Percentiles rank a stretch among this genome's conserved stretches.
Evolutionary conservation across 116 monocot genomes (phyloP).

Genomic region (Posidonia oceanica): DNA sequence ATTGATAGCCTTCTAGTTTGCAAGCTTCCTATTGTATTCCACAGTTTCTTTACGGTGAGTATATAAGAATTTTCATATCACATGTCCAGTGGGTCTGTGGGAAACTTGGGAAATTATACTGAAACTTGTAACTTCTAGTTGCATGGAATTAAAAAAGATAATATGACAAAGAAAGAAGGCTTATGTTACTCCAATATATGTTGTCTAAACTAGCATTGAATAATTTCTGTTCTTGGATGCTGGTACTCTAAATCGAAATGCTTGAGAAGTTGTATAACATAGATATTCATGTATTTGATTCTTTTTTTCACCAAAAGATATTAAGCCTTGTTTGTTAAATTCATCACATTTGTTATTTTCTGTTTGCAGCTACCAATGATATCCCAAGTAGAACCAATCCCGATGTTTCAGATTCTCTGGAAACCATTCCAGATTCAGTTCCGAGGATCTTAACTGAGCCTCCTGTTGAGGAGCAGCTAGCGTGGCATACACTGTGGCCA

Average conservation of each 20-base stretch:
- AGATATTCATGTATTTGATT: not conserved
- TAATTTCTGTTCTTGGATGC: too few relatives aligned
- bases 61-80: too few relatives aligned
- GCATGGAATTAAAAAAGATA: too few relatives aligned
- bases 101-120: too few relatives aligned
- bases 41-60: too few relatives aligned
- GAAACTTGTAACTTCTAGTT: too few relatives aligned
- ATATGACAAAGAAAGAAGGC: too few relatives aligned
- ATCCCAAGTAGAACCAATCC: slow-evolving; percentile 17
- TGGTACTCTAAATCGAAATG: not conserved
- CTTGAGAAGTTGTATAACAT: not conserved
- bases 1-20: too few relatives aligned
- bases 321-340: not conserved
- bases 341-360: not conserved
- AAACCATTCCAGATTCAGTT: slow-evolving; percentile 84
- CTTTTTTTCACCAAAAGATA: not conserved
- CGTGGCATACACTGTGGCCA: slow-evolving; percentile 96
- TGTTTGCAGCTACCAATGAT: slow-evolving; percentile 2
- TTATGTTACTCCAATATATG: too few relatives aligned
- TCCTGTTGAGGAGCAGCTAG: slow-evolving; percentile 88
- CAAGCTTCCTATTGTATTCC: too few relatives aligned
- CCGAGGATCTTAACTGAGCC: slow-evolving; percentile 68
- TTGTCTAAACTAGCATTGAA: too few relatives aligned
- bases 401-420: slow-evolving; percentile 56
- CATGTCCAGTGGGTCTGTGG: too few relatives aligned